Evolutionary conservation across 805 yeast species (phyloP).

Genomic region (Kuraishia cidri): DNA sequence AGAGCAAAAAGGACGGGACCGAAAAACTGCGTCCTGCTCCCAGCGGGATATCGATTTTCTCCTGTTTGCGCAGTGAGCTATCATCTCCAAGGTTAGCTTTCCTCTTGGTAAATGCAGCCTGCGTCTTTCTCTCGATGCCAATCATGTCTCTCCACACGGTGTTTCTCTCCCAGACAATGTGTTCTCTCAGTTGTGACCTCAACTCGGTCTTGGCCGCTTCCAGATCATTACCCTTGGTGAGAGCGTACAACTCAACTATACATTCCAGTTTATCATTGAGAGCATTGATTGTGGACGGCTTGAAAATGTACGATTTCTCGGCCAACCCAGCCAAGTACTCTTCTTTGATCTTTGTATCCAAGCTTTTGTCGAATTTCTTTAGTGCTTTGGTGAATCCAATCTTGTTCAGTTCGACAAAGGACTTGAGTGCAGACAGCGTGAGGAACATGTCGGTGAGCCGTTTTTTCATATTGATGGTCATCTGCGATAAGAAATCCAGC

Average conservation of each 20-base stretch:
- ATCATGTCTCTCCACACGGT: conserved; percentile 98
- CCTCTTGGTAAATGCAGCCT: conserved; percentile 42
- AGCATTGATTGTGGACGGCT: conserved; percentile 30
- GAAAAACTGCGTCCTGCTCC: conserved; percentile 18
- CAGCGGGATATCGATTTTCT: conserved; percentile 13
- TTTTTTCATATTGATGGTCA: conserved; percentile 57
- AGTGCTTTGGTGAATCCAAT: conserved; percentile 88
- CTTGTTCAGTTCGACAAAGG: conserved; percentile 74
- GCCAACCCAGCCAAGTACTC: conserved; percentile 44
- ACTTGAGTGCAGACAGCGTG: conserved; percentile 69
- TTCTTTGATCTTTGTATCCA: conserved; percentile 51
- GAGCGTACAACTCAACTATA: conserved; percentile 25
- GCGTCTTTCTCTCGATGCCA: conserved; percentile 79
- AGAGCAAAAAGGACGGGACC: conserved; percentile 25
- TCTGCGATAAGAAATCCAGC: conserved; percentile 34
- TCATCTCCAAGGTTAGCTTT: conserved; percentile 4
- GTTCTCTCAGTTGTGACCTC: conserved; percentile 64
- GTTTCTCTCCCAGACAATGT: conserved; percentile 94
- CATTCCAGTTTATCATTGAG: conserved; percentile 47
- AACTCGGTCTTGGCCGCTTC: conserved; percentile 34
- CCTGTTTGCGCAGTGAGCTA: conserved; percentile 5
- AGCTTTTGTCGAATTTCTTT: conserved; percentile 85
- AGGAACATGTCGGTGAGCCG: conserved; percentile 63
- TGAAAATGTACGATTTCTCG: conserved; percentile 46
- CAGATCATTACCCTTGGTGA: conserved; percentile 25